Base-by-base conservation (phyloP, 1,139 yeast genomes). In the Taphrina deformans region DNA sequence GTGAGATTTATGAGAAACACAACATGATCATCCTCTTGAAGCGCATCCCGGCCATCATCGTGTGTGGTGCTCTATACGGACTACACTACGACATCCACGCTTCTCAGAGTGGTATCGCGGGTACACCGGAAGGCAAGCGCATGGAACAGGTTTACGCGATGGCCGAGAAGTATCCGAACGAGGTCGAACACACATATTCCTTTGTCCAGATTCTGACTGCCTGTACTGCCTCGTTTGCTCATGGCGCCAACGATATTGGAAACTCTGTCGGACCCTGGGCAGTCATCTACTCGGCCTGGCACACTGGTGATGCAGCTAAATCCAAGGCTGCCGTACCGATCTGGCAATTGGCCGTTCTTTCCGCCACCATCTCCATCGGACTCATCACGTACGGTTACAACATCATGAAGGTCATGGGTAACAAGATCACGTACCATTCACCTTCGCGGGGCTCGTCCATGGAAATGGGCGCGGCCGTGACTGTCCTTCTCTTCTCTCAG, bases 371-470 rank as follows among this genome's bases (percentile, higher is more conserved):
- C 69, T 88, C 84, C 45, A 75, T 87, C 71, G 95, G 95, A 66
- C 75, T 82, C 69, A 86, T 90, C 90, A 85, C 86, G 55, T 86
- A 78, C 69, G 92, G 92, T 69, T 87, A 86, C 80, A 82, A 82
- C 72, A 84, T 87, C 72, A 86, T 87, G 87, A 76, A 82, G 67
- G 83, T 84, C 73, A 80, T 87, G 75, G 95, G 93, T 75, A 87
- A 87, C 79, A 85, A 84, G 73, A 78, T 87, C 76, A 87, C 88
- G 67, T 80, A 86, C 71, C 91, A 86, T 77, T 86, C 92, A 0
- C 95, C 95, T 58, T 81, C 90, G 4, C 81, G 93, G 76, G 93
- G 93, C n/a, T 88, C 86, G 73, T 77, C 88, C 21, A 85, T 87
- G 73, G 95, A 87, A 76, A 79, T 87, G 66, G 93, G 92, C 69